Percentiles rank a stretch among this genome's conserved stretches.
Conservation (phyloP, 805 yeast genomes). For the Nematodospora valgi region DNA sequence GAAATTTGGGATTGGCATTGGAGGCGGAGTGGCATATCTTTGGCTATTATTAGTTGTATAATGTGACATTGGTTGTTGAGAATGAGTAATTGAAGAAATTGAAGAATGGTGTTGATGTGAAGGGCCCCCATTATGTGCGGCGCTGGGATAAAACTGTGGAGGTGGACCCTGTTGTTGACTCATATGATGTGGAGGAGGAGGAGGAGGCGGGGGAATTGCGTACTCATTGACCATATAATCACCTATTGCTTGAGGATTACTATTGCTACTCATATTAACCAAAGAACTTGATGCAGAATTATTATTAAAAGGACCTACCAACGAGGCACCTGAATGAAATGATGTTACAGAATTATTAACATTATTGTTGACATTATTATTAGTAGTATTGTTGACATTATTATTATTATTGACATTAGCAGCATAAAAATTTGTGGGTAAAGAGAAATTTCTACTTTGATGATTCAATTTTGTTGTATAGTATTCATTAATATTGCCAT, state of each 20-base stretch:
- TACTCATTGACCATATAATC: conserved; percentile 15
- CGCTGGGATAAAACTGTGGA: not conserved
- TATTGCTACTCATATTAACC: conserved; percentile 3
- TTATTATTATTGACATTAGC: conserved; percentile 6
- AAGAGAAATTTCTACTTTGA: conserved; percentile 12
- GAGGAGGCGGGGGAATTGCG: conserved; percentile 6
- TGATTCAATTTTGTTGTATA: conserved; percentile 1
- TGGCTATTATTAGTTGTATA: conserved; percentile 6
- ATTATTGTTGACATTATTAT: conserved; percentile 6
- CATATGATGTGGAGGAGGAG: not conserved
- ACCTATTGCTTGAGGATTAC: conserved; percentile 8
- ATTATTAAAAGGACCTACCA: conserved; percentile 2
- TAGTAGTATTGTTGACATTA: conserved; percentile 8
- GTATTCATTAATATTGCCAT: not conserved
- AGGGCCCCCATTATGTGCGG: no score
- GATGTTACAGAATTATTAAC: conserved; percentile 1
- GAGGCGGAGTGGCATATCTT: conserved; percentile 8
- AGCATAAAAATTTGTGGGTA: conserved; percentile 13
- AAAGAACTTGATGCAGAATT: conserved; percentile 5
- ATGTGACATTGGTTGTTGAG: conserved; percentile 5
- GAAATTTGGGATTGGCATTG: not conserved
- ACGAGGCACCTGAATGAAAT: not conserved
- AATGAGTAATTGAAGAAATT: conserved; percentile 5
- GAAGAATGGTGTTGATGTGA: conserved; percentile 7
- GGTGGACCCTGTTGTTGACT: conserved; percentile 5